phyloP scores from a whole-genome alignment of 129 eudicot species.

The Arctium lappa region DNA sequence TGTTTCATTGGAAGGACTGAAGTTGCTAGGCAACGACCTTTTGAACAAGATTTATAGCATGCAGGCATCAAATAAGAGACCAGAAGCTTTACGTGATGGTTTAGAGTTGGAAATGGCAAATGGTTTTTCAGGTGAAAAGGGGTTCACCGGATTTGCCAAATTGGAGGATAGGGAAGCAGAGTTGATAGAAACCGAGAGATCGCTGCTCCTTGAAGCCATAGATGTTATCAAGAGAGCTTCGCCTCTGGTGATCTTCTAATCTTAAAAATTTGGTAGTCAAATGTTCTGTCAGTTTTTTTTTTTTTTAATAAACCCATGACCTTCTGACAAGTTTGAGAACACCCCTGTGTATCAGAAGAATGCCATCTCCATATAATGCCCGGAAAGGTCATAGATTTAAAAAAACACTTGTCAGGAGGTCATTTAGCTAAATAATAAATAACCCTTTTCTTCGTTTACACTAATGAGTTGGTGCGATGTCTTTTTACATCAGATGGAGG shows the following conservation, averaged over 20 bases:
- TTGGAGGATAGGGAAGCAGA: constrained; percentile 64
- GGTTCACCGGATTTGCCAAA: constrained; percentile 52
- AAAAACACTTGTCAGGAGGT: background rate
- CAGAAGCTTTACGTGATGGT: constrained; percentile 17
- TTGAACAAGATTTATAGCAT: constrained; percentile 47
- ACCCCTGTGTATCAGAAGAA: background rate
- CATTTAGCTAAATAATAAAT: background rate
- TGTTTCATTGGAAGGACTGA: constrained; percentile 55
- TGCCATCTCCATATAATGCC: background rate
- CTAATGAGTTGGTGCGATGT: constrained; percentile 21
- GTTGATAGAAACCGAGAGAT: constrained; percentile 61
- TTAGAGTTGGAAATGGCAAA: constrained; percentile 35
- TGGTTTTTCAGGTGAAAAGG: constrained; percentile 44
- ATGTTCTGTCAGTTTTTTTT: background rate
- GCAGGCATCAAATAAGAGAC: constrained; percentile 23
- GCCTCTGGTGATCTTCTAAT: constrained; percentile 93
- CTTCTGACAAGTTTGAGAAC: background rate
- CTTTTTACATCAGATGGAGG: constrained; percentile 77
- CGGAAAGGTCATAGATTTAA: background rate
- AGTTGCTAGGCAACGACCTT: constrained; percentile 40
- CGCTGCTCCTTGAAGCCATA: constrained; percentile 63
- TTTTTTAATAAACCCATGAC: background rate
- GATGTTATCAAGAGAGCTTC: constrained; percentile 76
- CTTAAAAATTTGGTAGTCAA: constrained; percentile 46
- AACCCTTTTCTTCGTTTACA: background rate